Conservation (phyloP, 495 filamentous ascomycete genomes). For the Podospora conica region DNA sequence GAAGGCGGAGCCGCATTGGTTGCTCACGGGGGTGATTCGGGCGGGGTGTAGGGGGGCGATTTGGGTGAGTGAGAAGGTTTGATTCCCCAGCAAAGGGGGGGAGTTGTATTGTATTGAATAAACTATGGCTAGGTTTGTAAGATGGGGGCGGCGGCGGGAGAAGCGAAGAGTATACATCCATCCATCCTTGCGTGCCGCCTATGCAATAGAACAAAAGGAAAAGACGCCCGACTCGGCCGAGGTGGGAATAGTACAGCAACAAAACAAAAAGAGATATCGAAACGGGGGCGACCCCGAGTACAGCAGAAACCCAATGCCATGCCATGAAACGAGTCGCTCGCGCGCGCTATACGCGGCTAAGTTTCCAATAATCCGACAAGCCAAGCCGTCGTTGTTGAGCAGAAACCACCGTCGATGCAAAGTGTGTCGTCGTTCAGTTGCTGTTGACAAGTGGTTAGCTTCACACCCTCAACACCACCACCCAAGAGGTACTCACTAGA, state of each 20-base stretch:
- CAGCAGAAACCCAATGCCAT: not conserved
- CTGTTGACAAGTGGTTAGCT: not conserved
- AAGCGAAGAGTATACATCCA: not conserved
- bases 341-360: not conserved
- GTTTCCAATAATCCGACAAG: not conserved
- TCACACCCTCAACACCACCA: not conserved
- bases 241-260: not conserved
- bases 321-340: not conserved
- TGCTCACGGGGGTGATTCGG: slow-evolving; percentile 82
- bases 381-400: not conserved
- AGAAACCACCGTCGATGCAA: not conserved
- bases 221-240: too few species aligned
- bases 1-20: slow-evolving; percentile 77
- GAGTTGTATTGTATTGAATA: not conserved
- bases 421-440: slow-evolving; percentile 7
- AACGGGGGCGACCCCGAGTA: not conserved
- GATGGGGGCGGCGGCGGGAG: not conserved
- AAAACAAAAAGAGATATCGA: not conserved
- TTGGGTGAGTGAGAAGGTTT: slow-evolving; percentile 84
- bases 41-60: slow-evolving; percentile 86
- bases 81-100: slow-evolving; percentile 12
- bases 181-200: not conserved
- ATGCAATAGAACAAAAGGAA: not conserved
- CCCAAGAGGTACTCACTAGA: slow-evolving; percentile 68
- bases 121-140: not conserved